These are phyloP conservation scores for Lignosus rhinocerotis DNA, from an alignment of 1,284 basidiomycete species.

Conservation along the genomic window DNA sequence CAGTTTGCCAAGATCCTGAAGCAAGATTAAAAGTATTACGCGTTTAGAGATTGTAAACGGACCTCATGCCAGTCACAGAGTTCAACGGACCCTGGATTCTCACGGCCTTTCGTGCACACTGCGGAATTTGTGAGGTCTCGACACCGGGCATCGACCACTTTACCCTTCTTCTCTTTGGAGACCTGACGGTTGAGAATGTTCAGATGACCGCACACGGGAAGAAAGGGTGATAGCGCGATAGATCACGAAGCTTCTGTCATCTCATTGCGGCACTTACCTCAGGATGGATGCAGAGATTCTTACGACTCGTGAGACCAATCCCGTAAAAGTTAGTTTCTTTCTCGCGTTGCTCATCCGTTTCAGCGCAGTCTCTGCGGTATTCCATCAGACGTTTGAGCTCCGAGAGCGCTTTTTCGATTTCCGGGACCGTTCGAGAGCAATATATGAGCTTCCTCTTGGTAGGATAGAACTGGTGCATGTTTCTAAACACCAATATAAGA, in stretches of 20 bases:
- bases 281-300: conserved; percentile 96
- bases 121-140: conserved; percentile 91
- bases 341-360: conserved; percentile 72
- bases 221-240: not conserved
- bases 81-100: conserved; percentile 89
- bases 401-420: conserved; percentile 98
- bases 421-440: conserved; percentile 99
- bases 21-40: not conserved
- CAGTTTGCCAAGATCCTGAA: conserved; percentile 72
- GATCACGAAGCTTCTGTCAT: not conserved
- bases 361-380: conserved; percentile 76
- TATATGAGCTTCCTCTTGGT: conserved; percentile 95
- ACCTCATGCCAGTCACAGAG: conserved; percentile 98
- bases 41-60: conserved; percentile 20
- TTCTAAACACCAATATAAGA: not conserved
- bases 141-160: conserved; percentile 95
- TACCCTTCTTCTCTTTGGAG: conserved; percentile 97
- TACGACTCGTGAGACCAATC: conserved; percentile 91
- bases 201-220: not conserved
- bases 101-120: conserved; percentile 83
- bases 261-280: conserved; percentile 59
- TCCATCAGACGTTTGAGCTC: conserved; percentile 95
- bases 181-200: conserved; percentile 51
- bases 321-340: conserved; percentile 88
- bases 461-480: conserved; percentile 79